These are phyloP conservation scores for Clonostachys sp. DNA, from an alignment of 2,329 filamentous ascomycete genomes.

Conservation along the genomic window DNA sequence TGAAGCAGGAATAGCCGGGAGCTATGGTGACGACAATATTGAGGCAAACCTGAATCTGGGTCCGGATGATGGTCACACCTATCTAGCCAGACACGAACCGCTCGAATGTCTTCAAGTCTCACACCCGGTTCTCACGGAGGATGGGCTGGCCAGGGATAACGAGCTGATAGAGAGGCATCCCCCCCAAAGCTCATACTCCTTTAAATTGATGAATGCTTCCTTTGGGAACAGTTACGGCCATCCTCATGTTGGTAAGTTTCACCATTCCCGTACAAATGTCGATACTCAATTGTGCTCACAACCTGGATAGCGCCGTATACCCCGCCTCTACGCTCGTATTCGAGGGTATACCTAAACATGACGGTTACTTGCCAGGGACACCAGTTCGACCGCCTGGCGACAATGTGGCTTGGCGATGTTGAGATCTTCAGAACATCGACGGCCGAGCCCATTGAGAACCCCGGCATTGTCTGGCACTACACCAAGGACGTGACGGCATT, in stretches of 20 bases:
- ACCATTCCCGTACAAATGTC: not conserved
- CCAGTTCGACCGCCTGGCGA: slow-evolving; percentile 72
- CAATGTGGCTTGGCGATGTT: slow-evolving; percentile 71
- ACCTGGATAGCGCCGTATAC: slow-evolving; percentile 50
- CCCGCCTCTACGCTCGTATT: slow-evolving; percentile 67
- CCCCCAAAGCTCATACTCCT: slow-evolving; percentile 25
- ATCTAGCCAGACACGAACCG: not conserved
- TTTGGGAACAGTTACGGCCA: slow-evolving; percentile 71
- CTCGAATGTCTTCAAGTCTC: slow-evolving; percentile 64
- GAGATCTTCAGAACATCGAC: slow-evolving; percentile 85
- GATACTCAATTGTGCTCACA: slow-evolving; percentile 2
- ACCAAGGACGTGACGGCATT: slow-evolving; percentile 76
- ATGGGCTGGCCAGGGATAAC: slow-evolving; percentile 18
- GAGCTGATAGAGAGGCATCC: slow-evolving; percentile 1
- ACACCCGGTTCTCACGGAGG: slow-evolving; percentile 55
- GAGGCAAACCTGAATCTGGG: too few relatives aligned
- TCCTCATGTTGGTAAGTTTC: slow-evolving; percentile 62
- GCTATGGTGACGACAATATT: too few relatives aligned
- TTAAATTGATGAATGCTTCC: slow-evolving; percentile 62
- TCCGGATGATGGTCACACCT: too few relatives aligned
- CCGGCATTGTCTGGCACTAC: slow-evolving; percentile 72
- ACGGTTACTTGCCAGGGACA: slow-evolving; percentile 67
- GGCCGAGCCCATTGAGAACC: slow-evolving; percentile 62
- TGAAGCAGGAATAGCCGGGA: too few relatives aligned
- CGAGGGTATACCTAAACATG: slow-evolving; percentile 71